Base-by-base conservation (phyloP, 1,284 basidiomycete species). In the Microstroma glucosiphilum region DNA sequence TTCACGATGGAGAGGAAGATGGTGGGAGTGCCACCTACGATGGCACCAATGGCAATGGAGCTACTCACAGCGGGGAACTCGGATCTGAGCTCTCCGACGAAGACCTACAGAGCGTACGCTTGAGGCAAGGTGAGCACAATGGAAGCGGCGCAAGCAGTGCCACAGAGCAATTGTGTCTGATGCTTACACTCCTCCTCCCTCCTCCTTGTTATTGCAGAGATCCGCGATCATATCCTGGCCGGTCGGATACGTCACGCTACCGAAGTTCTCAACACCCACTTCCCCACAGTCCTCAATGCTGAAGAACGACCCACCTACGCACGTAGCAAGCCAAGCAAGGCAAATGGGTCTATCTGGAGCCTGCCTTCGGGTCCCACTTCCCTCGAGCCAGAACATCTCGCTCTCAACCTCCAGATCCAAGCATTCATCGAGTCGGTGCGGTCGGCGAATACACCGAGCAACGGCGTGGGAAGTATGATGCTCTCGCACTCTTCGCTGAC, bases 351-450 rank as follows among this genome's bases (percentile, higher is more conserved):
- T 25, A 21, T 58, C 43, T 46, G 37, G 13, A 51, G 6, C 49
- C 23, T n/a, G 13, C 60, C 6, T 15, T 41, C 25, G 19, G 62
- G 21, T 54, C 66, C 9, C 37, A 69, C 72, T 15, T 79, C 78
- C 7, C 70, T 87, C 37, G 84, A 89, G 56, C 88, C 90, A 17
- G 80, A 82, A 1, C 89, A 91, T 72, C 82, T 93, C 55, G 82
- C 83, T 42, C 84, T 93, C 67, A 91, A 92, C 72, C 84, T 93
- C 56, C 88, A 88, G 68, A 88, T 92, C 42, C 86, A 89, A 54
- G 85, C 85, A 0, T 92, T 92, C 80, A 86, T 89, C 69, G 91
- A 93, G 78, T 83, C 87, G 8, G 87, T 89, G 66, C 86, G 91
- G 40, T 87, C 88, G 0, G 69, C 41, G 11, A 60, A 60, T 23